A percentile compares a stretch with the other conserved stretches of the same genome.
phyloP scores from a whole-genome alignment of 345 rosid genomes.

The Acer yangbiense region DNA sequence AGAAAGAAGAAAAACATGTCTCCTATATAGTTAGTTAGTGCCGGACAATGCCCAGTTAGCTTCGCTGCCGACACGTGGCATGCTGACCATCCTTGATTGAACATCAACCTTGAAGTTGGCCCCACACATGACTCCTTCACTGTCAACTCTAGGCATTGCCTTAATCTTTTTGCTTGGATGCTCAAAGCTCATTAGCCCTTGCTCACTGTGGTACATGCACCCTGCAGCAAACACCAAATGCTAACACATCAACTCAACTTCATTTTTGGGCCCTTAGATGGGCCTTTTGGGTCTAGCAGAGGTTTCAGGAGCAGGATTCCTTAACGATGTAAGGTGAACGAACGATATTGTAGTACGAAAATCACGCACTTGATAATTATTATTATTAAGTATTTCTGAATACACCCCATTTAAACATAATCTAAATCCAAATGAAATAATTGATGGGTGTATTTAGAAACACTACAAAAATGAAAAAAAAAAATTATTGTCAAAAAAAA shows the following conservation, averaged over 20 bases:
- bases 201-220: constrained; percentile 67
- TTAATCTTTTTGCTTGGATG: constrained; percentile 55
- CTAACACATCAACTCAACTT: background rate
- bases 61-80: constrained; percentile 80
- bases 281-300: background rate
- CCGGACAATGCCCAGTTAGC: constrained; percentile 72
- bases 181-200: constrained; percentile 67
- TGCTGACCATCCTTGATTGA: constrained; percentile 38
- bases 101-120: constrained; percentile 71
- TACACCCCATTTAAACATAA: too few species aligned
- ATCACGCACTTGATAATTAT: too few species aligned
- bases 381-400: too few species aligned
- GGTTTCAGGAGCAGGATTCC: too few species aligned
- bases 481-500: too few species aligned
- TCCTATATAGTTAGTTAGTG: too few species aligned
- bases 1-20: too few species aligned
- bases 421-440: too few species aligned
- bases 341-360: too few species aligned
- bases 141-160: constrained; percentile 73
- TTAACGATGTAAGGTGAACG: too few species aligned
- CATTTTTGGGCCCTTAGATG: background rate
- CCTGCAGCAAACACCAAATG: constrained; percentile 25
- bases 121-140: constrained; percentile 74
- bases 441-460: background rate
- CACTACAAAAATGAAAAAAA: background rate